phyloP scores from a whole-genome alignment of 768 basidiomycete genomes.

The Boletus rubescentipes region DNA sequence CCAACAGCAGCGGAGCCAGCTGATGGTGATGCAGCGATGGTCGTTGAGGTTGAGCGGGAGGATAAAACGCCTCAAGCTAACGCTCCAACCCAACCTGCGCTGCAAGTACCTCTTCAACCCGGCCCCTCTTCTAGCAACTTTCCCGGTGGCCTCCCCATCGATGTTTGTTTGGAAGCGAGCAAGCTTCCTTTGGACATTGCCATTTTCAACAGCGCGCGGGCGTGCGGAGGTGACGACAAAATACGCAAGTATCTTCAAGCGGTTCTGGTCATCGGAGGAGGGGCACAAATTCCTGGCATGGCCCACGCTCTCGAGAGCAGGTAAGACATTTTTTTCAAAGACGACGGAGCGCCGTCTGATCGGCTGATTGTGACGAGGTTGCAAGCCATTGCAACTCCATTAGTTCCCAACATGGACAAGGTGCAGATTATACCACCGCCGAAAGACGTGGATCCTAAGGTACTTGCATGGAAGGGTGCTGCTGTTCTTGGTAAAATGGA shows the following conservation, averaged over 20 bases:
- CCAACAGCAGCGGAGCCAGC: constrained; percentile 20
- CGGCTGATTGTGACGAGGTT: constrained; percentile 36
- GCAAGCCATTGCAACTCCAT: constrained; percentile 80
- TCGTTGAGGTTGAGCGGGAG: constrained; percentile 49
- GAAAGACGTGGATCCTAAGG: constrained; percentile 86
- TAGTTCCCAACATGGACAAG: constrained; percentile 82
- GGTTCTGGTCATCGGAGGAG: constrained; percentile 85
- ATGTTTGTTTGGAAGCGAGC: constrained; percentile 81
- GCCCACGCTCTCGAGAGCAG: constrained; percentile 86
- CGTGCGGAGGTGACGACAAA: constrained; percentile 85
- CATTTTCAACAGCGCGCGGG: constrained; percentile 88
- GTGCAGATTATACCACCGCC: constrained; percentile 94
- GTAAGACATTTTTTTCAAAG: constrained; percentile 35
- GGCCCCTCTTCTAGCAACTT: constrained; percentile 33
- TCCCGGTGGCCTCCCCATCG: constrained; percentile 55
- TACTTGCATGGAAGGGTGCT: constrained; percentile 94
- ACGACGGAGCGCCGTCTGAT: constrained; percentile 5
- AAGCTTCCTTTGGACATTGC: constrained; percentile 92
- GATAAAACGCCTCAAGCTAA: constrained; percentile 31
- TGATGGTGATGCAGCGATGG: constrained; percentile 37
- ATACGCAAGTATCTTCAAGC: constrained; percentile 87
- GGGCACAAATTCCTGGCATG: constrained; percentile 77
- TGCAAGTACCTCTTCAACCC: constrained; percentile 14
- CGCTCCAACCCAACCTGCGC: constrained; percentile 25
- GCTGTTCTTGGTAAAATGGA: constrained; percentile 93